These are phyloP conservation scores for Gypsophila paniculata DNA, from an alignment of 179 eudicot genomes.

Conservation along the genomic window DNA sequence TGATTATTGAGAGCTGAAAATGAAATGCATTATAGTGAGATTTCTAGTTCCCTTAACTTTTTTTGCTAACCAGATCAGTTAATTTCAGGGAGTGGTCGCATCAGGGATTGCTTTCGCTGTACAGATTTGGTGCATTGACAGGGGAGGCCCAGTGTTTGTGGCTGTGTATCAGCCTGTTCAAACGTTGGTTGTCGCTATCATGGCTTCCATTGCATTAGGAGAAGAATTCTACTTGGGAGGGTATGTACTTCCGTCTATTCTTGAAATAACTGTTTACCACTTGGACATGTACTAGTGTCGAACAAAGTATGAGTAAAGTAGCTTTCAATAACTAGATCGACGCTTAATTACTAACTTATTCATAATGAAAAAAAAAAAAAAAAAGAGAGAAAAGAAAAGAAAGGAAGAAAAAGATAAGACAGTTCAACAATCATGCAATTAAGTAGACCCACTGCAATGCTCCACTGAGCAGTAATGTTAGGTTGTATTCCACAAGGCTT, in stretches of 20 bases:
- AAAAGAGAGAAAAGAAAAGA: too few species aligned
- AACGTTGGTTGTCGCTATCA: slow-evolving; percentile 86
- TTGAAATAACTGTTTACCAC: not conserved
- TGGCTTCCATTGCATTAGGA: slow-evolving; percentile 82
- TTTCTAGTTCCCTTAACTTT: slow-evolving; percentile 2
- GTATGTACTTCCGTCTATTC: slow-evolving; percentile 33
- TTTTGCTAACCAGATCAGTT: slow-evolving; percentile 12
- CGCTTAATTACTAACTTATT: not conserved
- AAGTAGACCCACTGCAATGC: slow-evolving; percentile 25
- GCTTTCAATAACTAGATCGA: slow-evolving; percentile 19
- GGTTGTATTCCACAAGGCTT: slow-evolving; percentile 27
- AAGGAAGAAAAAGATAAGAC: slow-evolving; percentile 1
- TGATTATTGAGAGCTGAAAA: slow-evolving; percentile 6
- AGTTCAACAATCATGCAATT: slow-evolving; percentile 25
- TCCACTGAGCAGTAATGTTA: slow-evolving; percentile 23
- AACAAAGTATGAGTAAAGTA: not conserved
- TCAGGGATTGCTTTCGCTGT: slow-evolving; percentile 98
- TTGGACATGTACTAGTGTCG: not conserved
- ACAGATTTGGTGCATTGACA: slow-evolving; percentile 98
- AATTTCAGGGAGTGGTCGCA: slow-evolving; percentile 90
- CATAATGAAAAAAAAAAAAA: too few species aligned
- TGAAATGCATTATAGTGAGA: slow-evolving; percentile 14
- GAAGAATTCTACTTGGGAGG: slow-evolving; percentile 97
- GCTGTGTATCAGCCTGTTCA: slow-evolving; percentile 98
- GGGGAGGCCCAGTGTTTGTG: slow-evolving; percentile 96